These are phyloP conservation scores for Aspergillus sp. DNA, from an alignment of 2,329 filamentous ascomycete species.

Conservation along the genomic window DNA sequence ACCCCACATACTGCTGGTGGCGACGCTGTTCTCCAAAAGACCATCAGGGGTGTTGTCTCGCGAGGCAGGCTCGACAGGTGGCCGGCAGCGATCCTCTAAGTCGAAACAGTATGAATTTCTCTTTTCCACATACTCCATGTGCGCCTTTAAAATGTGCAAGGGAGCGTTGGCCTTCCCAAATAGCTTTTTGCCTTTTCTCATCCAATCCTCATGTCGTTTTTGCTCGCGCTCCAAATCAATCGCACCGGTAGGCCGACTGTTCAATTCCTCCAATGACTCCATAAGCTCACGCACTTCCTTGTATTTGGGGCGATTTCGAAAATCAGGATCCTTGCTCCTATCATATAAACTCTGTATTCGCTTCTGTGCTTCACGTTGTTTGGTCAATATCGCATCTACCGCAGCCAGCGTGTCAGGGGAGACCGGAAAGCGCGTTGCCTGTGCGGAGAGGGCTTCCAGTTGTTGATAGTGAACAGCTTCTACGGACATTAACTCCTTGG, in stretches of 20 bases:
- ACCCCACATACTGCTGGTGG: conserved; percentile 26
- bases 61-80: conserved; percentile 87
- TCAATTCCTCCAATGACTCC: conserved; percentile 79
- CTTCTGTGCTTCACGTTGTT: conserved; percentile 89
- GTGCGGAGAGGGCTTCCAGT: conserved; percentile 81
- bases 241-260: conserved; percentile 86
- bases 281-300: conserved; percentile 85
- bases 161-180: conserved; percentile 98
- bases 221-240: conserved; percentile 91
- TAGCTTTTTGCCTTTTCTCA: conserved; percentile 94
- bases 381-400: conserved; percentile 89
- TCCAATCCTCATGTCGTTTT: conserved; percentile 97
- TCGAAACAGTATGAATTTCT: conserved; percentile 92
- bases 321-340: conserved; percentile 68
- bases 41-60: conserved; percentile 67
- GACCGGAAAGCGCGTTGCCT: conserved; percentile 76
- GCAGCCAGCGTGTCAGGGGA: conserved; percentile 71
- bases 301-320: conserved; percentile 78
- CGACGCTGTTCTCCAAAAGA: conserved; percentile 41
- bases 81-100: conserved; percentile 77
- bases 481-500: conserved; percentile 85
- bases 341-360: conserved; percentile 80
- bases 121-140: conserved; percentile 89
- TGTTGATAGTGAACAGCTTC: conserved; percentile 92
- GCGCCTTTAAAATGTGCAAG: conserved; percentile 87